Evolutionary conservation across 83 land plant genomes (phyloP), one percentile per base, ranked within the genome.

Genomic region (Picea mariana): DNA sequence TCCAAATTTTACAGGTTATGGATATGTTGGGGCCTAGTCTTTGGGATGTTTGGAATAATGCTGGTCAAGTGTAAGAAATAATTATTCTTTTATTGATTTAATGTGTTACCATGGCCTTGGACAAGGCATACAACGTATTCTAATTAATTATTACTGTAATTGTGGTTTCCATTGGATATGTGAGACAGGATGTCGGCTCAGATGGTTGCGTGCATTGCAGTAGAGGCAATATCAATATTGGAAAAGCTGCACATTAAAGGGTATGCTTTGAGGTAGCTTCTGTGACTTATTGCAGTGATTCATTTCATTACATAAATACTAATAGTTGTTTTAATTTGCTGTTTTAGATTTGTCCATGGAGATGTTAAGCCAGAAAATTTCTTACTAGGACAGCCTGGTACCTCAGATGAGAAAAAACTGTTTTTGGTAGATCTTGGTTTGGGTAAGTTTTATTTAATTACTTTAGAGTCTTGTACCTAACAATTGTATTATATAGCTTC

Each of bases 281-380:
- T 20, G 58, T 55, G 58, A 2, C 58, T 55, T 55, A 55, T 55
- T 55, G 15, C 15, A 55, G 13, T 55, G 3, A 55, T 55, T 55
- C 58, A 52, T 55, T 55, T 55, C 58, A 12, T 55, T 55, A 55
- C 0, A 12, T 55, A 55, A 55, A 55, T 11, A 55, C 58, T 55
- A 55, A 55, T 11, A 55, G 58, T 55, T 55, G 3, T 55, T 11
- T 0, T 12, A 52, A 26, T 61, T 3, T 40, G 20, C 58, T 12
- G 3, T 55, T 55, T 12, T 55, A 55, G 58, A 55, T 55, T 89
- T 86, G 93, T 93, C 27, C 95, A 93, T 81, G 95, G 95, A 49
- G 95, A 93, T 80, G 90, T 93, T 34, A 93, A 93, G 65, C 95
- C 93, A 75, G 93, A 93, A 66, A 93, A 93, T 79, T 93, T 93